Base-by-base conservation (phyloP, 768 basidiomycete genomes). In the Russula sp. region DNA sequence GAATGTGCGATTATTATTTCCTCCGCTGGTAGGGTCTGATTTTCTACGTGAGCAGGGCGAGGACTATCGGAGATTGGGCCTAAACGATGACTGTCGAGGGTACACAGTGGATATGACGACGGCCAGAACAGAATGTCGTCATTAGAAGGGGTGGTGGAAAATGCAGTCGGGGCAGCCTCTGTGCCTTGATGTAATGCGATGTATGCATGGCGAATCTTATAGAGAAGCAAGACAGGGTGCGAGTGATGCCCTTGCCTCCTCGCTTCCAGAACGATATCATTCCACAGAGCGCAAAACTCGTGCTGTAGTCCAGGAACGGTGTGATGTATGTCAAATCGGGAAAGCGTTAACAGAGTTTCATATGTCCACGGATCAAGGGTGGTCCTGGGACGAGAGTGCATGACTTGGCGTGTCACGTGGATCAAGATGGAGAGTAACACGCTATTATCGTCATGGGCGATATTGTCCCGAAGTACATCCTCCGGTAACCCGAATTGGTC, bases 241-340 rank as follows among this genome's bases (percentile, higher is more conserved):
- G 5, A 35, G 1, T 34, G 16, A 22, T 42, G 18, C 20, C 29
- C 16, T 16, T 2, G 20, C 1, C 7, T n/a, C 35, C 18, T 2
- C 4, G 46, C 29, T 14, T 32, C 11, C 2, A 1, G 36, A n/a
- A 60, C 20, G 4, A 56, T n/a, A 16, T 50, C 54, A 13, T 61
- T 61, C 60, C 60, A 61, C 5, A 56, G 7, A 4, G 9, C 3
- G n/a, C 60, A 61, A 10, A 61, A 61, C 3, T 49, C 53, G 20
- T 56, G 54, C 32, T 56, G 60, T 16, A 61, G 20, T 34, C 16
- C 41, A 13, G 60, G 48, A n/a, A 35, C 18, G 1, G 60, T 36
- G 7, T 36, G 5, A 0, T 16, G 20, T 13, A 56, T 45, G 16
- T 42, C 22, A 20, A 61, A 50, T 35, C 7, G 1, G 4, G 54